phyloP scores from a whole-genome alignment of 371 early-diverging fungal genomes.

The Actinomucor elegans region DNA sequence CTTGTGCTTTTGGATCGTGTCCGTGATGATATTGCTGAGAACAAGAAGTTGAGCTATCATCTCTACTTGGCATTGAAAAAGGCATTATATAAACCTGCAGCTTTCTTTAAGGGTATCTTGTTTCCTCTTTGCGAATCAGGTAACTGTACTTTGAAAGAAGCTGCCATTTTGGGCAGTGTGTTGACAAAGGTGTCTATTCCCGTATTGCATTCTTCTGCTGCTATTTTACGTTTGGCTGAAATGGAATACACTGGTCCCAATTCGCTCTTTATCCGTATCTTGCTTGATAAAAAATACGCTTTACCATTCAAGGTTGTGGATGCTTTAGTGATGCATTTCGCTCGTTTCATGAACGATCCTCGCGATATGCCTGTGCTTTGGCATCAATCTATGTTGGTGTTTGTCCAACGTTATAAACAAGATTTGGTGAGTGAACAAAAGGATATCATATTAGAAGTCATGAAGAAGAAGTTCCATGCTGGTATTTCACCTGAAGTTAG shows the following conservation, averaged over 20 bases:
- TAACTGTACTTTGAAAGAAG: constrained; percentile 94
- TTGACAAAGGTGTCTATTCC: constrained; percentile 92
- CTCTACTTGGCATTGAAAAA: constrained; percentile 96
- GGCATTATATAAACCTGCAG: constrained; percentile 93
- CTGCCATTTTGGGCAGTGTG: constrained; percentile 93
- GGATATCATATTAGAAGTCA: constrained; percentile 82
- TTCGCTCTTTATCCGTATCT: constrained; percentile 89
- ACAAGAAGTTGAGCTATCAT: constrained; percentile 95
- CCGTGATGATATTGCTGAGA: constrained; percentile 91
- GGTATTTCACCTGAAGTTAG: constrained; percentile 91
- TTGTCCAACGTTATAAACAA: constrained; percentile 95
- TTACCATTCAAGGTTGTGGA: constrained; percentile 96
- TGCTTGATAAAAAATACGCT: constrained; percentile 98
- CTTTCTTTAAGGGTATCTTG: constrained; percentile 97
- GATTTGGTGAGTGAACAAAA: constrained; percentile 94
- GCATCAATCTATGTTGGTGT: constrained; percentile 95
- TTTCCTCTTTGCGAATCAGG: constrained; percentile 96
- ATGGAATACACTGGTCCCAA: constrained; percentile 97
- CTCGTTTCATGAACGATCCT: constrained; percentile 81
- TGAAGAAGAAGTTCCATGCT: constrained; percentile 77
- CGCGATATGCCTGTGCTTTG: constrained; percentile 94
- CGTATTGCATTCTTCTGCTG: constrained; percentile 93
- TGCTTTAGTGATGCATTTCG: constrained; percentile 91
- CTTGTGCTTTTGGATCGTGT: constrained; percentile 88
- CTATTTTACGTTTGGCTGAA: constrained; percentile 90